Conservation (phyloP, 1,284 basidiomycete genomes). For the Gomphus sp. region DNA sequence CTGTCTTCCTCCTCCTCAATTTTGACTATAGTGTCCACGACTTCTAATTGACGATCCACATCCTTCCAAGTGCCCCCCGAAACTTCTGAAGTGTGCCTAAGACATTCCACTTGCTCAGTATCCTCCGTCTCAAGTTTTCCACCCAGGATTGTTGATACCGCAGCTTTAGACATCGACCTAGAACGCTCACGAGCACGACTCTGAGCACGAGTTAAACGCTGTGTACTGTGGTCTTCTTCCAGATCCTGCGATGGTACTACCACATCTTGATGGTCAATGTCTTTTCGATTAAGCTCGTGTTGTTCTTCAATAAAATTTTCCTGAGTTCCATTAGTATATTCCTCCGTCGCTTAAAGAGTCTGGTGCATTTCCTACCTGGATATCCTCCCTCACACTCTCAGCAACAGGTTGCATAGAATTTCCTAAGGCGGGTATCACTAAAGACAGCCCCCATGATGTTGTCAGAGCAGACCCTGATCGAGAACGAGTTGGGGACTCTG, state of each 20-base stretch:
- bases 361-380: neutral
- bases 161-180: neutral
- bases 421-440: neutral
- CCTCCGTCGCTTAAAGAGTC: neutral
- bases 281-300: neutral
- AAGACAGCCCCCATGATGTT: neutral
- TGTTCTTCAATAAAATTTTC: neutral
- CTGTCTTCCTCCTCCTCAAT: neutral
- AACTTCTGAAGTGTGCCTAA: neutral
- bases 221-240: neutral
- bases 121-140: neutral
- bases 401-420: neutral
- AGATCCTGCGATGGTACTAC: neutral
- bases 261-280: neutral
- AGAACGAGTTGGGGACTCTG: conserved; percentile 1
- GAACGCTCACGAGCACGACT: neutral
- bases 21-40: neutral
- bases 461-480: conserved; percentile 1
- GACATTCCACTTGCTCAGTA: neutral
- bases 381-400: neutral
- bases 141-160: neutral
- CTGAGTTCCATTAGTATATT: neutral
- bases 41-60: neutral
- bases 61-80: neutral
- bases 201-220: neutral